Conservation (phyloP, 108 stramenopile genomes). For the Nitzschia inconspicua region DNA sequence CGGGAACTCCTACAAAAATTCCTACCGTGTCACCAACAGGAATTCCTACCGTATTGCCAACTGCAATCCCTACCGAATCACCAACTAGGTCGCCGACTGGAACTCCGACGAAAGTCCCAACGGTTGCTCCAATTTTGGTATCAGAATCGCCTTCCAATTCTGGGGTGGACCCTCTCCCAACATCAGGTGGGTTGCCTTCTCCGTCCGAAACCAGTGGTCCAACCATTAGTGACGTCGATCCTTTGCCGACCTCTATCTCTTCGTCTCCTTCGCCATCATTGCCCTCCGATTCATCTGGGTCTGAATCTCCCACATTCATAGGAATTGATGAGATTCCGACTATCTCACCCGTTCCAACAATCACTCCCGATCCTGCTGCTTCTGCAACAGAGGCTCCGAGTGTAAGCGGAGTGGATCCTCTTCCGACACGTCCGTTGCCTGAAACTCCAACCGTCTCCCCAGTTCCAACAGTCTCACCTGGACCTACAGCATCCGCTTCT, state of each 20-base stretch:
- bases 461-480: slow-evolving; percentile 10
- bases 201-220: too few relatives aligned
- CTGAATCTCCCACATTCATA: too few relatives aligned
- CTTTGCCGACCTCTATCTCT: not conserved
- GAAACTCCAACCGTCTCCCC: not conserved
- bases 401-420: too few relatives aligned
- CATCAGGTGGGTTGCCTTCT: too few relatives aligned
- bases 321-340: too few relatives aligned
- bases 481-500: not conserved
- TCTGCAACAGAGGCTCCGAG: slow-evolving; percentile 1
- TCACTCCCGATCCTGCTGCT: not conserved
- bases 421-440: too few relatives aligned
- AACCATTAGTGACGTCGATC: too few relatives aligned
- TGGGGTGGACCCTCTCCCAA: too few relatives aligned
- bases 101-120: not conserved
- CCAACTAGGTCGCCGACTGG: slow-evolving; percentile 3
- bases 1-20: not conserved
- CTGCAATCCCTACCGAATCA: not conserved
- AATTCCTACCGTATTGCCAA: slow-evolving; percentile 1
- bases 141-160: not conserved
- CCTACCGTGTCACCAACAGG: slow-evolving; percentile 3
- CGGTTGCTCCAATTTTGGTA: not conserved
- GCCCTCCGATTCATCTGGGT: too few relatives aligned
- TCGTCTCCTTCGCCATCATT: not conserved
- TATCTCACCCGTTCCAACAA: not conserved